Evolutionary conservation across 2,329 filamentous ascomycete species (phyloP).

Genomic region (Aspergillus pseudoterreus): DNA sequence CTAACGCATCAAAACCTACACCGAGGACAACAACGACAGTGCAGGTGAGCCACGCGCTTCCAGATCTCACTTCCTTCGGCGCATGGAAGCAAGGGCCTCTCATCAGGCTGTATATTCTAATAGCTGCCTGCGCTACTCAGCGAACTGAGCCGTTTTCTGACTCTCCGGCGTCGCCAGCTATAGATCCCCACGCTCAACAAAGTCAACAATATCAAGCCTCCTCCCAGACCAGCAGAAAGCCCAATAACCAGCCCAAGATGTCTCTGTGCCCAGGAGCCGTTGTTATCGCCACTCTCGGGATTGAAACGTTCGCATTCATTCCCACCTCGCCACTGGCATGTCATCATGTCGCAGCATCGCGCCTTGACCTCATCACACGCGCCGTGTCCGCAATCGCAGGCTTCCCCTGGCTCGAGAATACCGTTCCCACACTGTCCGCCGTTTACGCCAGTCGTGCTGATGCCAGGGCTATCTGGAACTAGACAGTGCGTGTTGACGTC

Average conservation of each 20-base stretch:
- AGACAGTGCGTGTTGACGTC: slow-evolving; percentile 69
- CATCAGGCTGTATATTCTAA: background rate
- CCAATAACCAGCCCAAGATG: slow-evolving; percentile 11
- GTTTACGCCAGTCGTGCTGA: background rate
- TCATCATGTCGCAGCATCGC: slow-evolving; percentile 15
- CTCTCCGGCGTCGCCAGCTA: slow-evolving; percentile 2
- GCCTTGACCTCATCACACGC: slow-evolving; percentile 20
- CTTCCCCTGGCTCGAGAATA: slow-evolving; percentile 82
- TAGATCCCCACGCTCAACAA: slow-evolving; percentile 3
- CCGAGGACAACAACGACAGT: no score
- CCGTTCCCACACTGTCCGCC: slow-evolving; percentile 83
- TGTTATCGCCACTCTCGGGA: background rate
- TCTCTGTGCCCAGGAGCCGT: slow-evolving; percentile 6
- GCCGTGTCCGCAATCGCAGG: slow-evolving; percentile 82
- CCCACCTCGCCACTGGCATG: slow-evolving; percentile 12
- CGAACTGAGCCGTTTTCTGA: background rate
- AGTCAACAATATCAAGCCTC: slow-evolving; percentile 8
- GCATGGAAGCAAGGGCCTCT: no score
- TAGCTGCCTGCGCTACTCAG: background rate
- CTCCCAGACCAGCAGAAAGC: slow-evolving; percentile 11
- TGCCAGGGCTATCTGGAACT: background rate
- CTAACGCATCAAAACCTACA: no score
- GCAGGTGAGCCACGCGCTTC: no score
- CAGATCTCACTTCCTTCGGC: no score
- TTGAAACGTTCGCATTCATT: slow-evolving; percentile 1